These are phyloP conservation scores for Kwoniella europaea DNA, from an alignment of 768 basidiomycete genomes.

Conservation along the genomic window DNA sequence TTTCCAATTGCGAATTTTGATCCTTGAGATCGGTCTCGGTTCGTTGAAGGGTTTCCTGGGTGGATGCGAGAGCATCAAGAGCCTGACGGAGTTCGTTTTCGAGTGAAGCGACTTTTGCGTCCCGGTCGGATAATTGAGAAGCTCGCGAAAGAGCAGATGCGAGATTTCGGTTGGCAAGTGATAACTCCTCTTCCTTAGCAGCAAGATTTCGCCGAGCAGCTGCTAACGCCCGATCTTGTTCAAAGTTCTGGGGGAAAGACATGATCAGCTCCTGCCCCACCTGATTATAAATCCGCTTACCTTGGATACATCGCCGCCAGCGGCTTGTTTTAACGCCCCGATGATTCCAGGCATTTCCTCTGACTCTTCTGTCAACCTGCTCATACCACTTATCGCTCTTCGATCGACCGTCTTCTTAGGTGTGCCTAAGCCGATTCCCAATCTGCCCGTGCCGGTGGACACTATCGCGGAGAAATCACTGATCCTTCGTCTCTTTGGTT, in stretches of 20 bases:
- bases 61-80: constrained; percentile 9
- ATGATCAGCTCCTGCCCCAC: background rate
- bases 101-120: constrained; percentile 12
- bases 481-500: constrained; percentile 52
- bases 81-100: constrained; percentile 5
- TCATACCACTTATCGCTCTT: constrained; percentile 52
- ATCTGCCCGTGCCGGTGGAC: constrained; percentile 17
- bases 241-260: constrained; percentile 31
- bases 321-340: constrained; percentile 22
- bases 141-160: constrained; percentile 20
- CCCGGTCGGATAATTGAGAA: constrained; percentile 12
- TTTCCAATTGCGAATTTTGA: constrained; percentile 33
- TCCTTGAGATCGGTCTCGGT: constrained; percentile 29
- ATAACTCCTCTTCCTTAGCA: constrained; percentile 39
- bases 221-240: constrained; percentile 40
- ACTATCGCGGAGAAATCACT: constrained; percentile 47
- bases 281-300: background rate
- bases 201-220: constrained; percentile 36
- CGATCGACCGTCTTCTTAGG: constrained; percentile 34
- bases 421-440: constrained; percentile 37
- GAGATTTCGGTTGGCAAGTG: constrained; percentile 23
- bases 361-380: constrained; percentile 39
- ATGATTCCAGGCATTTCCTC: constrained; percentile 30
- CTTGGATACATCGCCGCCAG: constrained; percentile 13
- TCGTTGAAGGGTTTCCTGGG: constrained; percentile 11